Percentiles rank a stretch among this genome's conserved stretches.
Evolutionary conservation across 176 grass and related monocot genomes (phyloP).

Genomic region (Eragrostis curvula): DNA sequence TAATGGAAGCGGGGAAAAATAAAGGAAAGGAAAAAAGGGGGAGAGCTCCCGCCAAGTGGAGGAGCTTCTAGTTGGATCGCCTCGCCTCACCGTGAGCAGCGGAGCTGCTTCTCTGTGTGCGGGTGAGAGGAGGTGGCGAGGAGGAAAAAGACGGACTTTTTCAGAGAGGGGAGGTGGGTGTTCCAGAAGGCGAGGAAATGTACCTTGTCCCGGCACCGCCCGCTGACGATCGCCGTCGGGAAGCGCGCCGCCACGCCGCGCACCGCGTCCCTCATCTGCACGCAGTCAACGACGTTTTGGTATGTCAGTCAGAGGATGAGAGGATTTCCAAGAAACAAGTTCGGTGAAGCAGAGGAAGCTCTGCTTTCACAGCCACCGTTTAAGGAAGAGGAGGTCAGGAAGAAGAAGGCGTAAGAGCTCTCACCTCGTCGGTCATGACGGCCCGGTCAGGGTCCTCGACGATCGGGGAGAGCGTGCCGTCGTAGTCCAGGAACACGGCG

Average conservation of each 20-base stretch:
- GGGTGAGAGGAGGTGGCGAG: background rate
- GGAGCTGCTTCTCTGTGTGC: background rate
- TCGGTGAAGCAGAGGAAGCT: constrained; percentile 16
- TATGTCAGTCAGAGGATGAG: background rate
- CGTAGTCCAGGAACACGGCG: constrained; percentile 85
- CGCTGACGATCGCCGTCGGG: constrained; percentile 83
- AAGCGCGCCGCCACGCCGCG: constrained; percentile 63
- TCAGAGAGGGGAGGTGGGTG: background rate
- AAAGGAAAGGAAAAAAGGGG: background rate
- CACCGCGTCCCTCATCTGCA: constrained; percentile 75
- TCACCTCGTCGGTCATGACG: constrained; percentile 80
- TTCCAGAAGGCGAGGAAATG: background rate
- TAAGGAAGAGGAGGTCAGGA: background rate
- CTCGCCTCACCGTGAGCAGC: background rate
- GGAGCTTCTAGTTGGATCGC: constrained; percentile 40
- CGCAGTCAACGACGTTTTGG: background rate
- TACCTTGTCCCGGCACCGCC: constrained; percentile 77
- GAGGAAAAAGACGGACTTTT: background rate
- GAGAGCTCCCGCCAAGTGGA: constrained; percentile 9
- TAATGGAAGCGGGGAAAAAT: background rate
- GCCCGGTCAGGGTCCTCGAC: constrained; percentile 79
- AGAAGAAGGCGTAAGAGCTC: background rate
- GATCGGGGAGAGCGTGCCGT: constrained; percentile 83
- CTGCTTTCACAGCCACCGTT: background rate
- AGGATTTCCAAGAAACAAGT: background rate